Percentiles rank a stretch among this genome's conserved stretches.
phyloP scores from a whole-genome alignment of 2,329 filamentous ascomycete species.

The Colletotrichum shisoi region DNA sequence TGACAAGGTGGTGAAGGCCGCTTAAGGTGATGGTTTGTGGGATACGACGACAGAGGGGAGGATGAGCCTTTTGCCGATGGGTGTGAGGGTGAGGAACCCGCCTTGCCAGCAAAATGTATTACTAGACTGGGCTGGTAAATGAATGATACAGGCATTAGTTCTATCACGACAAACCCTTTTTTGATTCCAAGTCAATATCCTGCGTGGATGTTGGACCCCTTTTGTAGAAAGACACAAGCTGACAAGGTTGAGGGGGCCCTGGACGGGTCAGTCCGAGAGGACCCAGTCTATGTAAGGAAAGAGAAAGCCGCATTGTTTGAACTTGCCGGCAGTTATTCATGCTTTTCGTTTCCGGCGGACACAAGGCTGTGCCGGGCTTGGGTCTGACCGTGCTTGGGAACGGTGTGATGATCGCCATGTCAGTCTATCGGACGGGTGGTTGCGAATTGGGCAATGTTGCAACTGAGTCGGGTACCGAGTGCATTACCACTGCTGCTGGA shows the following conservation, averaged over 20 bases:
- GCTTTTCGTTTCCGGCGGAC: slow-evolving; percentile 3
- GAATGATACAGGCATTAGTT: slow-evolving; percentile 39
- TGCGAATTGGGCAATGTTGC: background rate
- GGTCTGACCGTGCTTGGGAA: slow-evolving; percentile 12
- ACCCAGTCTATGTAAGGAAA: background rate
- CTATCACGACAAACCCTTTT: slow-evolving; percentile 19
- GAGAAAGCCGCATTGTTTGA: background rate
- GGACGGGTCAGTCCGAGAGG: background rate
- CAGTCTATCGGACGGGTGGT: background rate
- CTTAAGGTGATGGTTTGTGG: slow-evolving; percentile 51
- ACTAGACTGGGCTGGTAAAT: slow-evolving; percentile 40
- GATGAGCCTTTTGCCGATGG: slow-evolving; percentile 14
- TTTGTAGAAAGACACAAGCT: background rate
- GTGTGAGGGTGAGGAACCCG: slow-evolving; percentile 21
- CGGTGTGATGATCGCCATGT: slow-evolving; percentile 9
- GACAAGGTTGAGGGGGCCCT: background rate
- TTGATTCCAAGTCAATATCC: background rate
- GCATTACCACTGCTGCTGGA: background rate
- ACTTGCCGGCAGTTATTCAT: background rate
- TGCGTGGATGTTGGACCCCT: background rate
- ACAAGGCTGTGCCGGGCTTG: background rate
- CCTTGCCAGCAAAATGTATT: slow-evolving; percentile 39
- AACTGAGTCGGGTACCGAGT: slow-evolving; percentile 10
- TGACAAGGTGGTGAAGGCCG: slow-evolving; percentile 72
- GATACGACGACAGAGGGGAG: slow-evolving; percentile 35